Evolutionary conservation across 2,329 filamentous ascomycete genomes (phyloP), one percentile per base, ranked within the genome.

Genomic region (Microsporum ferrugineum): DNA sequence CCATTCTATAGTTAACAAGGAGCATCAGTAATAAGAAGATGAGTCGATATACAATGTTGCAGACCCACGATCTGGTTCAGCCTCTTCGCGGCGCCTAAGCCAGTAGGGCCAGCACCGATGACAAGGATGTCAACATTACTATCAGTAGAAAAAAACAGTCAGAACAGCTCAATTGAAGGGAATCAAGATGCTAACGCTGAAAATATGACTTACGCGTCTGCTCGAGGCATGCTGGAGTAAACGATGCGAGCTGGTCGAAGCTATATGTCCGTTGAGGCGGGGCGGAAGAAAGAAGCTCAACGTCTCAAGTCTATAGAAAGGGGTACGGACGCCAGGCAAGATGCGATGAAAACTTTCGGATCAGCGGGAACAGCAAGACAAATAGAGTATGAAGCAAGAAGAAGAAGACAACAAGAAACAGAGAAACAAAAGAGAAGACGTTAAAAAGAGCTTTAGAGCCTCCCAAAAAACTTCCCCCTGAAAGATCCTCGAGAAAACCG

Each of bases 71-170:
- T 86, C 79, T 99, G 94, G 78, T 97, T 88, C 68, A 99, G 84
- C 75, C 94, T 89, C 83, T 99, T 99, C 70, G 94, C 94, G 75
- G 94, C 94, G 82, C 94, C 94, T 69, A 97, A 85, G 78, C 94
- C 94, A 72, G 94, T 97, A 70, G 94, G 94, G 73, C 94, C 94
- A 78, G 92, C 92, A 73, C 94, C 94, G 80, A 97, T 96, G 77
- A 99, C 86, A 74, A 99, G 89, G 69, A 99, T 88, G 79, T 99
- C 94, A 75, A 97, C 90, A 72, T 90, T 87, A 76, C 91, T 95
- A 76, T 60, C 70, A 65, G 59, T 57, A 45, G 12, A 59, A 56
- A 23, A 41, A 38, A 61, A 31, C n/a, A 12, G 55, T 34, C 12
- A 38, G 33, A 7, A 56, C 29, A n/a, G 4, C 6, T 6, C 58